Evolutionary conservation across 768 basidiomycete species (phyloP), one percentile per base, ranked within the genome.

Genomic region (Leccinum broughii): DNA sequence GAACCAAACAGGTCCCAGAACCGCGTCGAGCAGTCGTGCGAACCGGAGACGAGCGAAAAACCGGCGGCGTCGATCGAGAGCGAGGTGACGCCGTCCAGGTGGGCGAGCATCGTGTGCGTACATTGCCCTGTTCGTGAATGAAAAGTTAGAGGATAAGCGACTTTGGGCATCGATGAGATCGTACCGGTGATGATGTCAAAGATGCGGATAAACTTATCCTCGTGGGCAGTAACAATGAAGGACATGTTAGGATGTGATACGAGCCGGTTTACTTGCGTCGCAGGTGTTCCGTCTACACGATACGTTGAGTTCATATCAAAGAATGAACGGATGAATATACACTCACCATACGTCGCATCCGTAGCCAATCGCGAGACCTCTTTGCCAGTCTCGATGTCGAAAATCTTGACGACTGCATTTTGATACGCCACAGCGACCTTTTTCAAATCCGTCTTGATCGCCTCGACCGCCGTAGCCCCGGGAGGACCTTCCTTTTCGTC

Each of bases 1-100:
- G 87, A 82, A 61, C 88, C 88, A 37, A 92, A 83, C 53, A 98
- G 75, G 72, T 96, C 93, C 97, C 97, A 99, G 77, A 97, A 89
- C 26, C 95, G 90, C 39, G 93, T 79, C 15, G 93, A 95, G 71
- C 95, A 95, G 71, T 98, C 97, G 72, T 96, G 93, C 58, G 92
- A 90, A 44, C 89, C 91, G 1, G 95, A 93, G 5, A 93, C 89
- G 54, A 99, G 83, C 6, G 88, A 87, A 68, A 93, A 93, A 6
- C 92, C 92, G 2, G 95, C 83, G 0, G 90, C 85, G 64, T 95
- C 92, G 63, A 98, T 87, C 20, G 92, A 89, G 28, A 98, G 77
- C 26, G 93, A 94, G 17, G 95, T 97, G 37, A 98, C 90, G 3
- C 92, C 89, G 64, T 95, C 92, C 39, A 95, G 80, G 71, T 99